Conservation (phyloP, 1,284 basidiomycete species). For the Sanghuangporus sanghuang region DNA sequence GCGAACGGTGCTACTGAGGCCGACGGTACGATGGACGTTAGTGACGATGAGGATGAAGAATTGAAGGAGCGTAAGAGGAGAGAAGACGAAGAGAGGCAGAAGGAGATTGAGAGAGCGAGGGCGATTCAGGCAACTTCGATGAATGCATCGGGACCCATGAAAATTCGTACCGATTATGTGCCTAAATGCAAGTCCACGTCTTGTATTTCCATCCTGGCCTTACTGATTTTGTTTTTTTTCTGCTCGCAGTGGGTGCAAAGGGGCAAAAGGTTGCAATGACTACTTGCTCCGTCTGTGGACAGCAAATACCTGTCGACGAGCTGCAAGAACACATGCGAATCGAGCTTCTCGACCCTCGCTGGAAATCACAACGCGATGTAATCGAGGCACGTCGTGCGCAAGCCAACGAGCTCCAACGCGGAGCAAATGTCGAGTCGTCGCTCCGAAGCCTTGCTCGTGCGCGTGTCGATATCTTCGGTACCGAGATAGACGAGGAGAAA, state of each 20-base stretch:
- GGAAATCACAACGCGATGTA: conserved; percentile 90
- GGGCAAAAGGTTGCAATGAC: conserved; percentile 69
- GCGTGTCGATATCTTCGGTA: conserved; percentile 93
- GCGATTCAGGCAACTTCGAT: conserved; percentile 74
- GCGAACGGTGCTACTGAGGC: conserved; percentile 52
- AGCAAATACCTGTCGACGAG: conserved; percentile 92
- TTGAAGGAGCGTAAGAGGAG: conserved; percentile 56
- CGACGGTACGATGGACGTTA: conserved; percentile 71
- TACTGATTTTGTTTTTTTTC: conserved; percentile 10
- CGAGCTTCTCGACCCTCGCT: conserved; percentile 94
- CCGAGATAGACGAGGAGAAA: conserved; percentile 83
- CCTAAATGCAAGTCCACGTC: conserved; percentile 70
- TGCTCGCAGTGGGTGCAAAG: conserved; percentile 56
- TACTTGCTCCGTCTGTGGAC: conserved; percentile 89
- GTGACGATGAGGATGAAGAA: conserved; percentile 72
- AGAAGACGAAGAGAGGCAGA: conserved; percentile 71
- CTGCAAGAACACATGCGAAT: conserved; percentile 98
- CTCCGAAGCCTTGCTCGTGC: conserved; percentile 87
- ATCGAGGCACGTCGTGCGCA: conserved; percentile 88
- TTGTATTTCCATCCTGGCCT: conserved; percentile 14
- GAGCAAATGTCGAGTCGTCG: conserved; percentile 89
- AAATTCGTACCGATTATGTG: conserved; percentile 96
- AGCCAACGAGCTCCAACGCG: conserved; percentile 81
- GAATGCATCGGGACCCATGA: conserved; percentile 81
- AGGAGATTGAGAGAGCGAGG: conserved; percentile 73